Conservation (phyloP, 495 filamentous ascomycete species). For the Annulohypoxylon stygium region DNA sequence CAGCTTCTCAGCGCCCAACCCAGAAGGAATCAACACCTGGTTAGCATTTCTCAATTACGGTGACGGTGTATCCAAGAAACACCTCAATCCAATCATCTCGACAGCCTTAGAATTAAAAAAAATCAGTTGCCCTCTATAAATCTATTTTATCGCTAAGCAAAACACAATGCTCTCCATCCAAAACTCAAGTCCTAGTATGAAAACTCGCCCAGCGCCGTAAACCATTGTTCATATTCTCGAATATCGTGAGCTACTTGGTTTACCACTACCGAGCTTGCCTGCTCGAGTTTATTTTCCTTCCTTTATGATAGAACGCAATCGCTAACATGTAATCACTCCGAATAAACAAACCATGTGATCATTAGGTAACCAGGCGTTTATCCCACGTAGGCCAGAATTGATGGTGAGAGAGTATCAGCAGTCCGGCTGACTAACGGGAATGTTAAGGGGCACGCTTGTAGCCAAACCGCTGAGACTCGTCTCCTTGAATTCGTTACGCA, state of each 20-base stretch:
- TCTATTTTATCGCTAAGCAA: slow-evolving; percentile 19
- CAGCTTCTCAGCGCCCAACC: neutral
- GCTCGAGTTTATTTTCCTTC: neutral
- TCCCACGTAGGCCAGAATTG: neutral
- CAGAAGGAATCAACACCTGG: neutral
- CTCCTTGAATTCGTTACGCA: slow-evolving; percentile 57
- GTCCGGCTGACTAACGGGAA: slow-evolving; percentile 55
- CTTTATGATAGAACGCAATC: neutral
- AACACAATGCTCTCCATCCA: slow-evolving; percentile 7
- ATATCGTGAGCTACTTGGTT: neutral
- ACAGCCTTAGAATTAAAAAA: neutral
- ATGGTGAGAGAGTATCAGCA: slow-evolving; percentile 34
- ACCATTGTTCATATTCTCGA: neutral
- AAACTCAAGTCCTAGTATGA: neutral
- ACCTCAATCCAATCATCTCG: neutral
- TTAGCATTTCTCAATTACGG: neutral
- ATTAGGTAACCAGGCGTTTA: neutral
- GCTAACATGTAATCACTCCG: too few species aligned
- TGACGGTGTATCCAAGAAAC: neutral
- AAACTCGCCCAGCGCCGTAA: neutral
- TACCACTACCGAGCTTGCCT: neutral
- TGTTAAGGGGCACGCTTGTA: slow-evolving; percentile 53
- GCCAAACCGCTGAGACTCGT: slow-evolving; percentile 55
- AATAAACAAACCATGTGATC: neutral
- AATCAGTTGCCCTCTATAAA: slow-evolving; percentile 33